Base-by-base conservation (phyloP, 2,329 filamentous ascomycete genomes). In the Ceratocystis alfenasii region DNA sequence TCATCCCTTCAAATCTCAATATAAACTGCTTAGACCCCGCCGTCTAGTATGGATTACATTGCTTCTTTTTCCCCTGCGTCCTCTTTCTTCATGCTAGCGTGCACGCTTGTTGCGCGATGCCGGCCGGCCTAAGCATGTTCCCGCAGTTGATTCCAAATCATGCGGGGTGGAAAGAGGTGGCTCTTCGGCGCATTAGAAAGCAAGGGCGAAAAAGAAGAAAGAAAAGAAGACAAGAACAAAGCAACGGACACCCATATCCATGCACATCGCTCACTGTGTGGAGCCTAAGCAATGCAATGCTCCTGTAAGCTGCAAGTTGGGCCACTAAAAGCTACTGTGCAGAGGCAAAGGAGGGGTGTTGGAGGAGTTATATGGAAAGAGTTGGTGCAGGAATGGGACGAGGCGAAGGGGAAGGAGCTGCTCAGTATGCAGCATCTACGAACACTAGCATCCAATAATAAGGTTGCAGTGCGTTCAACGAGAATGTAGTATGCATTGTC, bases 81-180 rank as follows among this genome's bases (percentile, higher is more conserved):
- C 25, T 53, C 15, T 15, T 53, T 25, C 48, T 53, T 25, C 48
- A 25, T 25, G 48, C 48, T 25, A 25, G 48, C 48, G 8, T 36
- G 33, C 33, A 8, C 8, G 33, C 33, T 36, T 53, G 20, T 25
- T 53, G 45, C 5, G 15, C 45, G 45, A 6, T 48, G 48, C 8
- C 48, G 20, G 22, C 20, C 20, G 48, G 46, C 20, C n/a, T 25
- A 15, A 53, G 48, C 20, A 12, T 25, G 20, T 53, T 53, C 48
- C 48, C 25, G 48, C 48, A 4, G 48, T 53, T 53, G 48, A 53
- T 53, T 53, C 48, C 48, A 53, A 53, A 53, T 53, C 48, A 53
- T 53, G 20, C 48, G 22, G 48, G 33, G 8, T 12, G 10, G 8
- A 36, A 12, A 36, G 33, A 36, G 33, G 10, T 36, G 33, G 3